Percentiles rank a stretch among this genome's conserved stretches.
Evolutionary conservation across 1,139 yeast genomes (phyloP).

Genomic region (Taphrina sp.): DNA sequence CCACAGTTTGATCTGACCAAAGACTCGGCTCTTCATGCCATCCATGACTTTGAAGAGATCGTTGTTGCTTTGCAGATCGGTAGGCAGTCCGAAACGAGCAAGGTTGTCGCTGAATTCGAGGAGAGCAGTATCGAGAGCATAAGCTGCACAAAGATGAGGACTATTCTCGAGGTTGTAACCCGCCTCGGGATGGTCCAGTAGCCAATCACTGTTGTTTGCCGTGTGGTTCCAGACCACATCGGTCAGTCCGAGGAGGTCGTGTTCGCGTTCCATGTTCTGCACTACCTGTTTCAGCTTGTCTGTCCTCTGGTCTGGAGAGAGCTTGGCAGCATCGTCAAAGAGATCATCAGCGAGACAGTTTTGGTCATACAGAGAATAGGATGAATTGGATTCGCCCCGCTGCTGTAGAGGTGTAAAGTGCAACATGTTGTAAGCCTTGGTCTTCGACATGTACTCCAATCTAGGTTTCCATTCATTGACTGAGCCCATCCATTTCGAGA

Average conservation of each 20-base stretch:
- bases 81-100: conserved; percentile 59
- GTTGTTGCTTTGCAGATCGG: conserved; percentile 49
- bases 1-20: conserved; percentile 73
- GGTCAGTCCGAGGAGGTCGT: conserved; percentile 71
- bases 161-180: conserved; percentile 86
- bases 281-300: conserved; percentile 53
- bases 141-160: conserved; percentile 81
- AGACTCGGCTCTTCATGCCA: conserved; percentile 65
- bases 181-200: conserved; percentile 78
- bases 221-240: conserved; percentile 96
- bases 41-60: conserved; percentile 64
- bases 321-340: conserved; percentile 50
- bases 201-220: conserved; percentile 84
- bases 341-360: conserved; percentile 65
- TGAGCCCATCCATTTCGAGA: conserved; percentile 89
- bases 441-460: conserved; percentile 55
- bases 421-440: conserved; percentile 87
- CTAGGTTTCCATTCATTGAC: conserved; percentile 61
- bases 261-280: conserved; percentile 53
- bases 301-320: conserved; percentile 36
- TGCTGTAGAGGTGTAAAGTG: conserved; percentile 92
- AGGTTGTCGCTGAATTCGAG: conserved; percentile 62
- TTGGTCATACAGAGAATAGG: conserved; percentile 88
- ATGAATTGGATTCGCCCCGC: conserved; percentile 86
- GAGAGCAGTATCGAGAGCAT: conserved; percentile 71